phyloP scores from a whole-genome alignment of 2,329 filamentous ascomycete genomes.

The Fusarium subtropicale region DNA sequence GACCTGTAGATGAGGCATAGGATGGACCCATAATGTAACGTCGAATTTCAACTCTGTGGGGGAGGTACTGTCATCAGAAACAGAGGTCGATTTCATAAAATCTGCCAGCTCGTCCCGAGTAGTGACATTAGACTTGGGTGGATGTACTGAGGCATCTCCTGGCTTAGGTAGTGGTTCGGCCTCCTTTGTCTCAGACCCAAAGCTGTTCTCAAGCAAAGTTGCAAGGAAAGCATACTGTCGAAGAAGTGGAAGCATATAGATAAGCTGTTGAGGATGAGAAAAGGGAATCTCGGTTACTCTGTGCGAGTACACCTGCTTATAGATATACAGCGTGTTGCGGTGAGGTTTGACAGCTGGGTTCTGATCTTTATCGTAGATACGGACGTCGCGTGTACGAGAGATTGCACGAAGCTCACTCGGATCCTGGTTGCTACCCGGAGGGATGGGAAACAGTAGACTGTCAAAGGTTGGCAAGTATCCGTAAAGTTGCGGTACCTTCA shows the following conservation, averaged over 20 bases:
- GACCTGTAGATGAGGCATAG: conserved; percentile 62
- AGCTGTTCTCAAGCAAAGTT: conserved; percentile 71
- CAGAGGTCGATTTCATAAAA: conserved; percentile 46
- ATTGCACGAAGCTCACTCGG: conserved; percentile 70
- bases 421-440: conserved; percentile 62
- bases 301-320: conserved; percentile 78
- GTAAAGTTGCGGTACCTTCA: conserved; percentile 54
- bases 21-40: conserved; percentile 64
- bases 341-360: conserved; percentile 55
- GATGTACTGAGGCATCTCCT: neutral
- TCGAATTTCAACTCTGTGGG: conserved; percentile 56
- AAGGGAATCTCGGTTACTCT: conserved; percentile 77
- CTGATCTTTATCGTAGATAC: conserved; percentile 53
- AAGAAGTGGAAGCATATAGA: conserved; percentile 78
- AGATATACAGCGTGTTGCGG: conserved; percentile 73
- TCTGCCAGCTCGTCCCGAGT: conserved; percentile 50
- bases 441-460: conserved; percentile 66
- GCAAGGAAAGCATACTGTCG: conserved; percentile 81
- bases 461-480: conserved; percentile 65
- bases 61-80: neutral
- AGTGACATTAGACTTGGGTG: conserved; percentile 42
- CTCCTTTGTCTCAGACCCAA: conserved; percentile 56
- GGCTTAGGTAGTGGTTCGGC: conserved; percentile 20
- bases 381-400: conserved; percentile 60
- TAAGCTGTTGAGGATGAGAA: conserved; percentile 79